Evolutionary conservation across 192 early-diverging fungal genomes (phyloP), one percentile per base, ranked within the genome.

Genomic region (Diversispora epigaea): DNA sequence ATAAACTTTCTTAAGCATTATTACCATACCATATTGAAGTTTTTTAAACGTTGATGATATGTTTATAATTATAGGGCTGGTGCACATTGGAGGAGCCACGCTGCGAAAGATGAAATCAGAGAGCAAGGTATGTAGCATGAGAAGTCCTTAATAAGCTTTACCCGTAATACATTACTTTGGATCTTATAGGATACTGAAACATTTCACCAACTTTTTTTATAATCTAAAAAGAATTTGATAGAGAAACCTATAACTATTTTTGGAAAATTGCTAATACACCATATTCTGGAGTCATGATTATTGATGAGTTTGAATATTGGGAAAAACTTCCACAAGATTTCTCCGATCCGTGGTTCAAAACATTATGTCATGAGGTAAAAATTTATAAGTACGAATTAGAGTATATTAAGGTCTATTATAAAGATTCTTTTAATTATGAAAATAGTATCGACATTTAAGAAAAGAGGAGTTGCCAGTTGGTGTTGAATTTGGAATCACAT

Each of bases 341-440:
- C 66, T 76, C 80, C 8, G 81, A 91, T n/a, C 90, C 90, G 6
- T 92, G 88, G 88, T 92, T 90, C 75, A 81, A 80, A 15, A 68
- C 78, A 46, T 58, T 89, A 60, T 77, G 86, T 17, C 78, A 79
- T 47, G 81, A 83, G 73, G 87, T 87, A 85, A 62, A 61, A 68
- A 60, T 43, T 76, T 32, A 54, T 61, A 66, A 65, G 40, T 49
- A 14, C 14, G 7, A 40, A 52, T 49, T 50, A 39, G 39, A 73
- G 11, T 65, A 45, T 44, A 39, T 39, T 44, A 65, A 65, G n/a
- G 14, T 65, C n/a, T 43, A 65, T 43, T 44, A 19, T 65, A n/a
- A 15, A 43, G 15, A 65, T 44, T 44, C 63, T 47, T 62, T 65
- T 17, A 17, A 40, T 46, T 68, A 17, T 65, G 7, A 60, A 50